phyloP scores from a whole-genome alignment of 1,139 yeast species.

The Starmera stellimalicola region DNA sequence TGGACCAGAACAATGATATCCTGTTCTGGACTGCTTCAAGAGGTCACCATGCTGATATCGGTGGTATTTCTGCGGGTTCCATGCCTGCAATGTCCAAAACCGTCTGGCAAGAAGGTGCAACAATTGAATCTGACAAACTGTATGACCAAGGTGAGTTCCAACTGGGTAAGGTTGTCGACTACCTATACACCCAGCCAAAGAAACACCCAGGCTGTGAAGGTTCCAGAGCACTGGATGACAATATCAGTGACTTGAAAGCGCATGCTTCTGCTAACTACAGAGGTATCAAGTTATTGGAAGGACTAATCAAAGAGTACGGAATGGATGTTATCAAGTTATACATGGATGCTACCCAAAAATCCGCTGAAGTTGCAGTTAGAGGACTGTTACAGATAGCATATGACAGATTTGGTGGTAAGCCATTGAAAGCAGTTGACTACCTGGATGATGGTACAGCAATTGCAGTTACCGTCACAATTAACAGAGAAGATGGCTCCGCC shows the following conservation, averaged over 20 bases:
- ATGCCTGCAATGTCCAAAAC: slow-evolving; percentile 40
- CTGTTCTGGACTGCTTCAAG: slow-evolving; percentile 41
- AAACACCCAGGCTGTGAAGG: slow-evolving; percentile 37
- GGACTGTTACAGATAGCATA: slow-evolving; percentile 24
- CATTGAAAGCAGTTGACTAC: slow-evolving; percentile 28
- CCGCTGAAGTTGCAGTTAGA: slow-evolving; percentile 33
- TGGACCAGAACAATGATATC: slow-evolving; percentile 26
- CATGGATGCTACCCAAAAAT: slow-evolving; percentile 36
- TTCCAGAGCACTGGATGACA: slow-evolving; percentile 35
- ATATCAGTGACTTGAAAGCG: slow-evolving; percentile 39
- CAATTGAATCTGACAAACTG: slow-evolving; percentile 33
- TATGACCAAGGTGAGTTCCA: slow-evolving; percentile 32
- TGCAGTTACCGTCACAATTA: slow-evolving; percentile 27
- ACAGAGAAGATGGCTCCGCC: slow-evolving; percentile 33
- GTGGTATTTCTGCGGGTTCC: slow-evolving; percentile 39
- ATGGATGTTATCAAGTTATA: slow-evolving; percentile 28
- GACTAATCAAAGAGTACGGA: slow-evolving; percentile 29
- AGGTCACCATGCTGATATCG: slow-evolving; percentile 46
- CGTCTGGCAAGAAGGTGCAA: slow-evolving; percentile 39
- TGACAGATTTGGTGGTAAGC: slow-evolving; percentile 14
- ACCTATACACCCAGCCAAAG: slow-evolving; percentile 32
- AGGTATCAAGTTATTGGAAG: slow-evolving; percentile 32
- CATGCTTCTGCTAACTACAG: slow-evolving; percentile 40
- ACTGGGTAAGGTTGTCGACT: slow-evolving; percentile 27
- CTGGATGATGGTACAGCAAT: slow-evolving; percentile 41